Base-by-base conservation (phyloP, 1,139 yeast genomes). In the Yamadazyma pseudoaaseri region DNA sequence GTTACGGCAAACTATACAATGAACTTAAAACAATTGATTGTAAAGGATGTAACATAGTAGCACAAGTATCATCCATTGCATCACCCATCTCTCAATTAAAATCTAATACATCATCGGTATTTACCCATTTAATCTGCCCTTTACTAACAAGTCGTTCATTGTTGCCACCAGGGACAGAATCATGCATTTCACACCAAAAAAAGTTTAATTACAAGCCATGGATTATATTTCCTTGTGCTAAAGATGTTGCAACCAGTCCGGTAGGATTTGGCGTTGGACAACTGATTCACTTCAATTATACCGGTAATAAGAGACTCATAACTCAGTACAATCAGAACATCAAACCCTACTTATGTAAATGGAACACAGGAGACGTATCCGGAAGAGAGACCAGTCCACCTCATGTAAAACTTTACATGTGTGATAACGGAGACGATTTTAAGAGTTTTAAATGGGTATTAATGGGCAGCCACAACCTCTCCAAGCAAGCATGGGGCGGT, bases 401-500 rank as follows among this genome's bases (percentile, higher is more conserved):
- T 1, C 75, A 69, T 41, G 64, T 58, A 5, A 69, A 69, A 41
- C 40, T 65, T 29, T 63, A 65, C 33, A 46, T 63, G 36, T 60
- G 71, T 43, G 65, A 71, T 58, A 53, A 74, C 68, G 54, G 65
- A 46, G 77, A 76, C 44, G 48, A 68, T 31, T 79, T 78, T 60
- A 44, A 58, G 16, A 55, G 75, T 1, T 46, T 80, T 3, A 70
- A 73, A 35, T 82, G 89, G 87, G 71, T 77, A 11, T 47, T 79
- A n/a, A 62, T 79, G 53, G 80, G 86, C 2, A 79, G 86, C 38
- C 81, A 81, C 27, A 82, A 82, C 49, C 49, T 81, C 22, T 78
- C 86, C 17, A 70, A 72, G 35, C 81, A 76, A 41, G 89, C 89
- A 0, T 81, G 89, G 89, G 90, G 90, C 0, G 60, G 58, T n/a